Evolutionary conservation across 2,329 filamentous ascomycete genomes (phyloP), one percentile per base, ranked within the genome.

Genomic region (Arthrobotrys iridis): DNA sequence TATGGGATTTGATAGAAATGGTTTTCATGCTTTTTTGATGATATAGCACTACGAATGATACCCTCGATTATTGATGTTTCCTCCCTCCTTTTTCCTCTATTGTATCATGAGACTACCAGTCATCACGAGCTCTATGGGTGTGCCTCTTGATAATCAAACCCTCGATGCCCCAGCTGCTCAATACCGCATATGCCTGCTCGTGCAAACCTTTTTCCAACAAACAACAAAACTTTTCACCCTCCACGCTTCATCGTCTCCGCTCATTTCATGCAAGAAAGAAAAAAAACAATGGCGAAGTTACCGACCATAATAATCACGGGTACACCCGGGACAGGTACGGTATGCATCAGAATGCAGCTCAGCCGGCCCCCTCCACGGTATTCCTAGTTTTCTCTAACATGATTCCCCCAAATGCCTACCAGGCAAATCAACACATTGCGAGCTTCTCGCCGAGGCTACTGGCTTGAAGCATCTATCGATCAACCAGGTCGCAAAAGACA

Each of bases 271-370:
- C 35, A 22, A n/a, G 1, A 8, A 30, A 55, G 24, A 45, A 77
- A n/a, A 43, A 43, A n/a, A 11, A 62, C 35, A 45, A 77, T 71
- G 70, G 76, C 77, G 78, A 83, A 81, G 28, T 83, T 84, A 77
- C 95, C 95, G 28, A 99, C 98, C 82, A 93, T 99, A 80, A 91
- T 99, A 79, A 87, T 99, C 78, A 98, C 95, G 41, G 95, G 95
- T 77, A 99, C 95, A 18, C 95, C 95, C 0, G 95, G 95, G 65
- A 93, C 96, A 26, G 95, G 79, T 79, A 63, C 20, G 45, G 43
- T 57, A 58, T 63, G 22, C 41, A 33, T 28, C 37, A 63, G 63
- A 28, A 8, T 45, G n/a, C n/a, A n/a, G n/a, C n/a, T n/a, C n/a
- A n/a, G n/a, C n/a, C n/a, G n/a, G n/a, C n/a, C n/a, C n/a, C n/a